Percentiles rank a stretch among this genome's conserved stretches.
phyloP scores from a whole-genome alignment of 176 grass and related monocot genomes.

The Alloteropsis semialata region DNA sequence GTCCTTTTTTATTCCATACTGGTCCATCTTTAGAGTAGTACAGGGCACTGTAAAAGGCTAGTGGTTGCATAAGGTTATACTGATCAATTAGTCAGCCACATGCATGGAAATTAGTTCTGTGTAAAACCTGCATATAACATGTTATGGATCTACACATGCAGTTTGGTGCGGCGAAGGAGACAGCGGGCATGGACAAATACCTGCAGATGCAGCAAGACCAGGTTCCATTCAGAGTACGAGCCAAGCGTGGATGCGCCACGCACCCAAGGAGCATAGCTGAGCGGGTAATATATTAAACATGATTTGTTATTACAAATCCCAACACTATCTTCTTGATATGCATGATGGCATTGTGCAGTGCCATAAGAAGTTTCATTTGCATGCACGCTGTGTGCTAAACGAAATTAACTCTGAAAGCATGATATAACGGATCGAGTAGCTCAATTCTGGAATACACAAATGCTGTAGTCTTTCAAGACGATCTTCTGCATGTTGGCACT shows the following conservation, averaged over 20 bases:
- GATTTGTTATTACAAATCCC: neutral
- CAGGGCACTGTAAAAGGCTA: no score
- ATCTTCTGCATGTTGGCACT: neutral
- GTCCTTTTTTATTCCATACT: no score
- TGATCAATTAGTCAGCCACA: neutral
- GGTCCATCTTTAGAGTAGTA: no score
- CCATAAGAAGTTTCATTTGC: neutral
- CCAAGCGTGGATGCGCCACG: slow-evolving; percentile 81
- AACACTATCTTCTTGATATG: neutral
- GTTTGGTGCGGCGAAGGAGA: slow-evolving; percentile 52
- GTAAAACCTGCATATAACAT: neutral
- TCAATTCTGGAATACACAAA: neutral
- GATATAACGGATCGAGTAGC: neutral
- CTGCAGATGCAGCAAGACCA: slow-evolving; percentile 64
- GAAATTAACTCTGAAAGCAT: neutral
- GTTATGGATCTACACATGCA: slow-evolving; percentile 13
- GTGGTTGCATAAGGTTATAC: neutral
- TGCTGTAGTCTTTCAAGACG: neutral
- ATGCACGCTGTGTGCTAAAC: neutral
- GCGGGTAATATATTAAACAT: slow-evolving; percentile 40
- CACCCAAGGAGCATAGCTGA: slow-evolving; percentile 86
- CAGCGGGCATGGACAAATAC: slow-evolving; percentile 32
- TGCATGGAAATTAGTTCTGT: neutral
- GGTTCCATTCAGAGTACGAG: slow-evolving; percentile 65
- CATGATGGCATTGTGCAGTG: neutral